phyloP scores from a whole-genome alignment of 2,329 filamentous ascomycete genomes.

The Hymenoscyphus salicellus region DNA sequence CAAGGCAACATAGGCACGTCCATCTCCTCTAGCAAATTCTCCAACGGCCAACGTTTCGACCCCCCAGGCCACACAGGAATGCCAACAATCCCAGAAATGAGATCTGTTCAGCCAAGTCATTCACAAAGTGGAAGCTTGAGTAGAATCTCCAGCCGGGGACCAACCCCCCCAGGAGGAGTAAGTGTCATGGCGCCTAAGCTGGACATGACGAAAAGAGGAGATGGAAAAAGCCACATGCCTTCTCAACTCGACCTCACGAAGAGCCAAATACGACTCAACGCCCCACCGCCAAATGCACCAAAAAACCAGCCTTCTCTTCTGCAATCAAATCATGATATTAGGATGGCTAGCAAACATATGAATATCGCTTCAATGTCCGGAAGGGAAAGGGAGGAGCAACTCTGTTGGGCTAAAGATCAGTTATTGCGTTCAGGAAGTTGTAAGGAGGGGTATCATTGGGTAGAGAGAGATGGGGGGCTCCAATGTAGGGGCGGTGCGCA shows the following conservation, averaged over 20 bases:
- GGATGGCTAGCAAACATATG: slow-evolving; percentile 8
- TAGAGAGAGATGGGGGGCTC: slow-evolving; percentile 54
- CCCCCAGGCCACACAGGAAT: not conserved
- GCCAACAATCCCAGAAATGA: not conserved
- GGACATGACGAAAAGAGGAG: not conserved
- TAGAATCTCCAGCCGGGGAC: not conserved
- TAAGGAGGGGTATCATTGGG: slow-evolving; percentile 55
- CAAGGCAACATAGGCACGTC: not conserved
- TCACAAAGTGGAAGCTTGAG: not conserved
- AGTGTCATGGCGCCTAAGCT: not conserved
- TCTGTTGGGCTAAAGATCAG: slow-evolving; percentile 6
- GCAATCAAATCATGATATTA: not conserved
- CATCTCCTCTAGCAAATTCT: not conserved
- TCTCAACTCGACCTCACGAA: no score
- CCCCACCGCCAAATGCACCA: not conserved
- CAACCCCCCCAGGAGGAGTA: not conserved
- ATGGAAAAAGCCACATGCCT: not conserved
- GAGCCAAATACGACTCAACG: not conserved
- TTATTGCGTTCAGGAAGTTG: slow-evolving; percentile 60
- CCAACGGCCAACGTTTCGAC: not conserved
- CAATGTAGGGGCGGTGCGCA: slow-evolving; percentile 60
- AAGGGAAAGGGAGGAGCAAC: slow-evolving; percentile 6
- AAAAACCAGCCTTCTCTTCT: not conserved
- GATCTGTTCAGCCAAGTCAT: not conserved
- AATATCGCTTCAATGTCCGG: not conserved